phyloP scores from a whole-genome alignment of 768 basidiomycete genomes.

The Galerina sulciceps region DNA sequence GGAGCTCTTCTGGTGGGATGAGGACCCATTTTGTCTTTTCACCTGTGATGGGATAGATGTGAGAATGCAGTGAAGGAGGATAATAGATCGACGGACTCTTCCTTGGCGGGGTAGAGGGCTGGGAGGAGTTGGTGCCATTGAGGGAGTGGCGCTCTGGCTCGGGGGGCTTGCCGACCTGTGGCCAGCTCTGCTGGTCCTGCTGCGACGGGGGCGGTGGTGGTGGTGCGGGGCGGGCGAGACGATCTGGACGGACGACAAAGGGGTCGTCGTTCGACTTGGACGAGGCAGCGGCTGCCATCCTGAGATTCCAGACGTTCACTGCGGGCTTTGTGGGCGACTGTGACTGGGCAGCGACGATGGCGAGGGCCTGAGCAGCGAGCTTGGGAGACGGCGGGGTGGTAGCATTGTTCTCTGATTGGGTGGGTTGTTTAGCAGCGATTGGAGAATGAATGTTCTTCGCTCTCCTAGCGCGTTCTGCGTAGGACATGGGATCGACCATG shows the following conservation, averaged over 20 bases:
- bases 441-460: constrained; percentile 35
- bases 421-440: constrained; percentile 18
- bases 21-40: constrained; percentile 29
- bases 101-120: not conserved
- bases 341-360: constrained; percentile 10
- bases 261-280: not conserved
- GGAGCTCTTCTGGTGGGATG: constrained; percentile 26
- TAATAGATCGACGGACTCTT: not conserved
- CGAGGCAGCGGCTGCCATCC: constrained; percentile 17
- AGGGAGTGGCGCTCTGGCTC: not conserved
- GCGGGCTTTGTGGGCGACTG: constrained; percentile 7
- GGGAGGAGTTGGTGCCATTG: not conserved
- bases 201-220: not conserved
- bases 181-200: constrained; percentile 3
- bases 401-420: not conserved
- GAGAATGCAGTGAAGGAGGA: not conserved
- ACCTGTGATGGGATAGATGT: constrained; percentile 4
- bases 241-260: constrained; percentile 7
- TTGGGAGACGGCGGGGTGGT: not conserved
- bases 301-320: constrained; percentile 28
- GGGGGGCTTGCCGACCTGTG: not conserved
- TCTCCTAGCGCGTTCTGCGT: constrained; percentile 58
- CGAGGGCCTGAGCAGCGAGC: constrained; percentile 14
- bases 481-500: constrained; percentile 46
- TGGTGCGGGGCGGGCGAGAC: not conserved